Evolutionary conservation across 2,329 filamentous ascomycete species (phyloP), one percentile per base, ranked within the genome.

Genomic region (Cladosporium sp.): DNA sequence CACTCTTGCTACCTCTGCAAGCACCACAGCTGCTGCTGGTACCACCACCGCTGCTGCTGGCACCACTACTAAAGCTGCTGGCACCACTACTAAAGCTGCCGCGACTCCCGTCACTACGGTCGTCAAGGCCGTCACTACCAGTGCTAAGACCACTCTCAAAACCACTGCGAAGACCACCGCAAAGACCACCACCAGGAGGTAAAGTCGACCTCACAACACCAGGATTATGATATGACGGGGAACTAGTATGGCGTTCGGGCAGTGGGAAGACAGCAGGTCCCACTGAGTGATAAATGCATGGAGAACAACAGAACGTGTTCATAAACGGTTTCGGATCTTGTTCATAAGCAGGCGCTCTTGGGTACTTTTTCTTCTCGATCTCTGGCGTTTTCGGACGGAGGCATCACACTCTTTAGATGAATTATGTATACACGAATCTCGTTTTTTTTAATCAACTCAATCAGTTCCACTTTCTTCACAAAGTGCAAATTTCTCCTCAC

Each of bases 1-100:
- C 12, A 38, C 35, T 4, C 35, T 47, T 4, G 36, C 36, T 15
- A 48, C 45, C n/a, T 38, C 43, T 29, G 33, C 43, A 13, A 48
- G 45, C 36, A 4, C n/a, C n/a, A n/a, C n/a, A n/a, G n/a, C n/a
- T n/a, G n/a, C n/a, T n/a, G 38, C 43, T 7, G 35, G 32, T 15
- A 22, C 16, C 33, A 29, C 18, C 19, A 33, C 32, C 16, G 4
- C 36, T 13, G 15, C 27, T n/a, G 18, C 35, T 27, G 25, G 41
- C 12, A 27, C 47, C 11, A 2, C 25, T n/a, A 18, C 47, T 2
- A 5, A 38, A 7, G 19, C 38, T 19, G 9, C 35, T 9, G 15
- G 16, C 42, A 13, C 16, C 25, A 27, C 33, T 8, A 38, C 32
- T 22, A 20, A 13, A 2, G 35, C 19, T n/a, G 22, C 33, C 15